Conservation (phyloP, 306 rosid species). For the Fragaria vesca region DNA sequence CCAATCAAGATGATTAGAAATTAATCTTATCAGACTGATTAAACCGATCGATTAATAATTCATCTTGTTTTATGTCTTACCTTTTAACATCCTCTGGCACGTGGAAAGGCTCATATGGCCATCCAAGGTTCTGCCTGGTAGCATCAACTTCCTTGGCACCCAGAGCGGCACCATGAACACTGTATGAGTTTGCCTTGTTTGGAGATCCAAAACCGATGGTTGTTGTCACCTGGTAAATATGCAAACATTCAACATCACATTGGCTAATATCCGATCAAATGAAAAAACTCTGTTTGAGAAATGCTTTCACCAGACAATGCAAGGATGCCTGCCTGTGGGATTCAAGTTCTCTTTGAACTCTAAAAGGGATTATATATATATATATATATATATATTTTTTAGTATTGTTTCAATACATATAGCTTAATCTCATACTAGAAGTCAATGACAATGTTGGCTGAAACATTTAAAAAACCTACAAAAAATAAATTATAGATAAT, state of each 20-base stretch:
- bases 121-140: slow-evolving; percentile 86
- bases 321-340: neutral
- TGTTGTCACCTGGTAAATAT: slow-evolving; percentile 77
- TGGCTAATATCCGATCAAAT: neutral
- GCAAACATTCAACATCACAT: slow-evolving; percentile 1
- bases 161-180: slow-evolving; percentile 95
- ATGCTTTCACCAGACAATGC: neutral
- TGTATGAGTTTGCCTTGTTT: slow-evolving; percentile 93
- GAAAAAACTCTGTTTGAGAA: neutral
- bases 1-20: slow-evolving; percentile 23
- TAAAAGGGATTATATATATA: neutral
- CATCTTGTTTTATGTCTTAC: slow-evolving; percentile 32
- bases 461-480: neutral
- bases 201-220: slow-evolving; percentile 99
- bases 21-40: slow-evolving; percentile 13
- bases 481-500: neutral
- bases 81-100: slow-evolving; percentile 93
- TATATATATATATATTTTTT: too few species aligned
- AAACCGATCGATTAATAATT: neutral
- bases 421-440: neutral
- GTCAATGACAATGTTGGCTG: neutral
- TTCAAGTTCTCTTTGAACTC: neutral
- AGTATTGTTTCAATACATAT: neutral
- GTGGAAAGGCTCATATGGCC: slow-evolving; percentile 96
- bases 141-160: slow-evolving; percentile 99